Base-by-base conservation (phyloP, 2,329 filamentous ascomycete genomes). In the Curvularia sp. region DNA sequence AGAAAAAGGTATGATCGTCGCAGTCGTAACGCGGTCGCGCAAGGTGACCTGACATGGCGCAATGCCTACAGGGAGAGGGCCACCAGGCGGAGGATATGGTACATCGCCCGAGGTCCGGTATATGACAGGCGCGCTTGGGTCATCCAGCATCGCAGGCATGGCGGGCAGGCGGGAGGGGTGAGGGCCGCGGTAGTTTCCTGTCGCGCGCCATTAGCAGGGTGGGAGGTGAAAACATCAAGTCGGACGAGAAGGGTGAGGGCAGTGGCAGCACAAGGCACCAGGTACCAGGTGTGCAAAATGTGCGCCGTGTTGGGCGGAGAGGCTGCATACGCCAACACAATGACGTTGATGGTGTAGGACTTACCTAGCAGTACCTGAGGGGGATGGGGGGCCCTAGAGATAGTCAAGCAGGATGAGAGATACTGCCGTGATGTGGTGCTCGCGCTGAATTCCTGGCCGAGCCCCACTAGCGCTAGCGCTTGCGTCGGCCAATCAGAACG, bases 1-100 rank as follows among this genome's bases (percentile, higher is more conserved):
- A 18, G 87, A 87, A 76, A 96, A 93, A 9, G 93, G 93, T 49
- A 96, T 85, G 43, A 96, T 83, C 1, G 92, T 96, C 8, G 92
- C 93, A 48, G 90, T 87, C 0, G 92, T 96, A 66, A 93, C 88
- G 49, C 92, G 87, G 78, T 96, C 92, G 61, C 92, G 86, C 56
- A 96, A 86, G 1, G 88, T 94, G 61, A 96, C 91, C 77, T 91
- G 89, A 62, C 88, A 87, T 43, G 91, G 89, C 19, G 82, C 78
- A 71, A 96, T 89, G 63, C 86, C 86, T 28, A 83, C 76, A 49
- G 92, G 91, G 49, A 94, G 82, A 49, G 87, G 80, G 49, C 87
- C 86, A 70, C 83, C 82, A 39, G 79, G 81, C 55, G 86, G 83
- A 65, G 89, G 88, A 70, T 85, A 91, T 39, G 90, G 89, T 52